These are phyloP conservation scores for Cardiospermum halicacabum DNA, from an alignment of 345 rosid genomes.

Conservation along the genomic window DNA sequence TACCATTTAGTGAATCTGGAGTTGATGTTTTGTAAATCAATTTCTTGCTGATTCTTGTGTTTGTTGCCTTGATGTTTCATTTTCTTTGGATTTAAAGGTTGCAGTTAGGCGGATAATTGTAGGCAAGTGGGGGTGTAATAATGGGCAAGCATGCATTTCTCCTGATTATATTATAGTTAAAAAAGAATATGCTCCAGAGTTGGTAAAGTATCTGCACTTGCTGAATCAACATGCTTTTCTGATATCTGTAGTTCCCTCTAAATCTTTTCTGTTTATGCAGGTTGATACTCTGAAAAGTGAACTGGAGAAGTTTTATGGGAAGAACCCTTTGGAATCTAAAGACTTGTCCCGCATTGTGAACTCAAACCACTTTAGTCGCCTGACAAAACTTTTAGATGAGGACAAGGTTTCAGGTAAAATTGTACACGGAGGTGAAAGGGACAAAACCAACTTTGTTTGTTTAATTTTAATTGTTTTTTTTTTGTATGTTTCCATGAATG, in stretches of 20 bases:
- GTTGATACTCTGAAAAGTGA: conserved; percentile 56
- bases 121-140: conserved; percentile 93
- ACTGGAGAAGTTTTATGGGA: conserved; percentile 68
- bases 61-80: conserved; percentile 5
- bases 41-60: conserved; percentile 2
- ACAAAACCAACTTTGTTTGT: conserved; percentile 31
- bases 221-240: neutral
- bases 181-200: conserved; percentile 55
- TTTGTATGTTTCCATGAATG: conserved; percentile 12
- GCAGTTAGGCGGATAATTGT: conserved; percentile 67
- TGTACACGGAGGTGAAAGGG: conserved; percentile 74
- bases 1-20: neutral
- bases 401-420: conserved; percentile 77
- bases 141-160: conserved; percentile 90
- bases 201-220: conserved; percentile 49
- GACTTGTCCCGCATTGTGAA: conserved; percentile 84
- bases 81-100: conserved; percentile 42
- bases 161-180: conserved; percentile 83
- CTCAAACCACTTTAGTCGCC: conserved; percentile 69
- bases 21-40: neutral
- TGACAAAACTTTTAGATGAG: conserved; percentile 76
- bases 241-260: conserved; percentile 10
- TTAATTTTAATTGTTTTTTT: neutral
- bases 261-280: conserved; percentile 34
- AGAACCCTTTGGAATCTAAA: conserved; percentile 69